phyloP scores from a whole-genome alignment of 2,329 filamentous ascomycete species.

The Paraphoma chrysanthemicola region DNA sequence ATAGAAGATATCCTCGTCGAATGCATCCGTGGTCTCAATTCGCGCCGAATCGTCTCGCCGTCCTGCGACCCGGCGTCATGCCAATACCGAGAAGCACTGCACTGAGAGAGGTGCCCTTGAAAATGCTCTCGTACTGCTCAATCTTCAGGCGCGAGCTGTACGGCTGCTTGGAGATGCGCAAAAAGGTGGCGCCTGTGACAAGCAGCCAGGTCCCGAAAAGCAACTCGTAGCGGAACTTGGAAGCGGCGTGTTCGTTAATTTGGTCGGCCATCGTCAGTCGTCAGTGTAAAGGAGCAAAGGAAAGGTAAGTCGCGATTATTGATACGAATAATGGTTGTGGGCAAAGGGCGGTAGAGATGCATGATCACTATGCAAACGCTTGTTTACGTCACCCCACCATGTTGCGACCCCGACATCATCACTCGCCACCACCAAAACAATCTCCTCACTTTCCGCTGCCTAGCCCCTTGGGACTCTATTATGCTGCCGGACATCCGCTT shows the following conservation, averaged over 20 bases:
- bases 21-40: constrained; percentile 4
- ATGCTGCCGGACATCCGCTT: not conserved
- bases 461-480: not conserved
- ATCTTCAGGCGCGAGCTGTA: constrained; percentile 42
- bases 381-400: not conserved
- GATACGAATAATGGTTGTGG: not conserved
- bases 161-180: constrained; percentile 43
- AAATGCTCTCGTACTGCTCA: constrained; percentile 48
- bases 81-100: constrained; percentile 34
- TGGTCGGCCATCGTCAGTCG: constrained; percentile 20
- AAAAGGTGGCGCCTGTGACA: constrained; percentile 41
- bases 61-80: constrained; percentile 27
- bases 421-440: not conserved
- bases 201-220: constrained; percentile 36
- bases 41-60: constrained; percentile 21
- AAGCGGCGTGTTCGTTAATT: constrained; percentile 18
- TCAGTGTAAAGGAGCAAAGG: not conserved
- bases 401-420: not conserved
- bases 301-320: not conserved
- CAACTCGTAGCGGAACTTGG: constrained; percentile 39
- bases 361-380: not conserved
- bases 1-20: not conserved
- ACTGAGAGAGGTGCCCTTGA: constrained; percentile 44
- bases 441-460: not conserved
- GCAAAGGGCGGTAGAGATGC: constrained; percentile 5